These are phyloP conservation scores for Ramularia collo-cygni DNA, from an alignment of 2,329 filamentous ascomycete genomes.

Conservation along the genomic window DNA sequence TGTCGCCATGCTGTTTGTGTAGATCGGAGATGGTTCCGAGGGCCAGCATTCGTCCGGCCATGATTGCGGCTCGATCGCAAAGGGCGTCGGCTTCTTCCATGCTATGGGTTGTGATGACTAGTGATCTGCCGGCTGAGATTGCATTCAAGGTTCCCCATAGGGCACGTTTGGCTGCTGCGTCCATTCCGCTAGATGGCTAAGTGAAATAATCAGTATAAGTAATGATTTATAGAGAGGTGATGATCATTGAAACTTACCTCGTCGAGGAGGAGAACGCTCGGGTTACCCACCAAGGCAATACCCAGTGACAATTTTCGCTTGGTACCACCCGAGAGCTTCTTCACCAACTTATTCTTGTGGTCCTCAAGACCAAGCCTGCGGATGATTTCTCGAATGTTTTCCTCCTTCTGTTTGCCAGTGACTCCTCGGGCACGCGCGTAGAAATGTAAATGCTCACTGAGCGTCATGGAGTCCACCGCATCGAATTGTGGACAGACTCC, in stretches of 20 bases:
- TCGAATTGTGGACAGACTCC: slow-evolving; percentile 73
- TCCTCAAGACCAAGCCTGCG: slow-evolving; percentile 65
- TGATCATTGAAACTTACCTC: no score
- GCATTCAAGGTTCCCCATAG: slow-evolving; percentile 79
- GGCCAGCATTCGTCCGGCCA: slow-evolving; percentile 74
- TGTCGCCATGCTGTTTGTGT: slow-evolving; percentile 62
- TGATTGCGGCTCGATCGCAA: slow-evolving; percentile 72
- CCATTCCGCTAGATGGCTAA: slow-evolving; percentile 75
- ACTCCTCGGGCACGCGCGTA: slow-evolving; percentile 78
- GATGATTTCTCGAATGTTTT: slow-evolving; percentile 69
- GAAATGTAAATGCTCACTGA: slow-evolving; percentile 73
- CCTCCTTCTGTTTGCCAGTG: slow-evolving; percentile 49
- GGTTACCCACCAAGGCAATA: slow-evolving; percentile 85
- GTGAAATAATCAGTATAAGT: no score
- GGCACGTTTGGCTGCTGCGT: slow-evolving; percentile 76
- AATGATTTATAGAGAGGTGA: no score
- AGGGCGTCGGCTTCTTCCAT: slow-evolving; percentile 92
- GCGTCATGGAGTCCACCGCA: slow-evolving; percentile 76
- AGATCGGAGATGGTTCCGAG: slow-evolving; percentile 66
- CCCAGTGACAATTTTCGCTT: slow-evolving; percentile 79
- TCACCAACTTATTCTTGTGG: slow-evolving; percentile 66
- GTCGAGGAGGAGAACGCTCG: slow-evolving; percentile 74
- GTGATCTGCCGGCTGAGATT: slow-evolving; percentile 64
- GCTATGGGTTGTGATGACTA: slow-evolving; percentile 85
- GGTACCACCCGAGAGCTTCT: slow-evolving; percentile 76